These are phyloP conservation scores for Athelia psychrophila DNA, from an alignment of 1,284 basidiomycete species.

Conservation along the genomic window DNA sequence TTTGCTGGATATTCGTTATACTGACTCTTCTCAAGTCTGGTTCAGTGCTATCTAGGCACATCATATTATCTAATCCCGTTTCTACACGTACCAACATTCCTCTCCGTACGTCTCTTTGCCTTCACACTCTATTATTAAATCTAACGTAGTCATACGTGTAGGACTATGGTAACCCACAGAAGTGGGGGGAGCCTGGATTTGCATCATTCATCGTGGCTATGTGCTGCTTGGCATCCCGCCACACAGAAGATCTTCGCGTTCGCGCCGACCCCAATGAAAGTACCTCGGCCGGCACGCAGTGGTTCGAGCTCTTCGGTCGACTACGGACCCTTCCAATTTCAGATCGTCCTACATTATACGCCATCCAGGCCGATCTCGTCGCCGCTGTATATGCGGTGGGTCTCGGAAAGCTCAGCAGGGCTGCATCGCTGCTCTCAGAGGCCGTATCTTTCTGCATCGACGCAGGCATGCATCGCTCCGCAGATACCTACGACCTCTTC, in stretches of 20 bases:
- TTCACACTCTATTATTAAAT: conserved; percentile 4
- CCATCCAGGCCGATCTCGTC: conserved; percentile 83
- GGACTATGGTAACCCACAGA: conserved; percentile 89
- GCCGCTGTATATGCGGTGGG: conserved; percentile 89
- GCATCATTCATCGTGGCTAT: conserved; percentile 87
- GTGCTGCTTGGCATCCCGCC: conserved; percentile 85
- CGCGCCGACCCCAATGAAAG: conserved; percentile 78
- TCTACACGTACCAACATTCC: conserved; percentile 85
- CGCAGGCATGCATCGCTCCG: conserved; percentile 81
- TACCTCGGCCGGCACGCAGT: conserved; percentile 83
- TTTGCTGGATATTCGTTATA: conserved; percentile 6
- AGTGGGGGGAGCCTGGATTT: conserved; percentile 92
- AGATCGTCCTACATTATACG: conserved; percentile 87
- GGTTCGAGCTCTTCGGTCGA: conserved; percentile 84
- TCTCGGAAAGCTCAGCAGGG: conserved; percentile 82
- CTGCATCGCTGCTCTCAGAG: conserved; percentile 80
- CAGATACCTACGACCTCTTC: conserved; percentile 87
- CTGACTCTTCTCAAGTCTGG: conserved; percentile 47
- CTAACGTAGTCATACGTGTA: conserved; percentile 20
- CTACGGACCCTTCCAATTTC: conserved; percentile 82
- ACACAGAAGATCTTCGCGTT: conserved; percentile 87
- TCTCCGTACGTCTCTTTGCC: conserved; percentile 54
- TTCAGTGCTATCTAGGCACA: conserved; percentile 82
- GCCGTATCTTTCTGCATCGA: conserved; percentile 83
- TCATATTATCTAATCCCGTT: conserved; percentile 91